phyloP scores from a whole-genome alignment of 441 rosid species.

The Mallotus repandus region DNA sequence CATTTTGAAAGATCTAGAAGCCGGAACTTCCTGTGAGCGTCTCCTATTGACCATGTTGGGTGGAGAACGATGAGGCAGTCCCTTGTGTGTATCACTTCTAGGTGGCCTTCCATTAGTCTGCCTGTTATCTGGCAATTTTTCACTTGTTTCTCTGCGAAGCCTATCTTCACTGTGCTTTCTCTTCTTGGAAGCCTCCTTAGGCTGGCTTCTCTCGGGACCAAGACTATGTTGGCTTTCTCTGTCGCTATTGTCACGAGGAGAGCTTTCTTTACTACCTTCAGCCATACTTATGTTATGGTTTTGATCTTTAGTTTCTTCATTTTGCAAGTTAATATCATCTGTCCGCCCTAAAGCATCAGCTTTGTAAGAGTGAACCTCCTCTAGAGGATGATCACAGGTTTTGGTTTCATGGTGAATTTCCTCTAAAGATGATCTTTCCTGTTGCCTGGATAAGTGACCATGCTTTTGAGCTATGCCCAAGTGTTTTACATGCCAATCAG shows the following conservation, averaged over 20 bases:
- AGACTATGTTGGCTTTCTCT: conserved; percentile 28
- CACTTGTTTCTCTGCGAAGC: conserved; percentile 31
- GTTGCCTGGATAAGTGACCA: conserved; percentile 42
- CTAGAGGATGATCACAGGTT: conserved; percentile 20
- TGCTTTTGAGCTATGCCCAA: conserved; percentile 53
- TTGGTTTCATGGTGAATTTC: conserved; percentile 20
- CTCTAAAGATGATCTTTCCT: conserved; percentile 12
- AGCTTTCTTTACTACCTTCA: conserved; percentile 21
- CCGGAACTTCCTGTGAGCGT: conserved; percentile 18
- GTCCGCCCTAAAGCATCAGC: conserved; percentile 17
- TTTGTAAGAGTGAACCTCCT: conserved; percentile 15
- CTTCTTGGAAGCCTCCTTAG: conserved; percentile 35
- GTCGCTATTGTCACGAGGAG: conserved; percentile 7
- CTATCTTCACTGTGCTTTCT: conserved; percentile 26
- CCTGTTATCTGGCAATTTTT: conserved; percentile 29
- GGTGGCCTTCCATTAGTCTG: conserved; percentile 34
- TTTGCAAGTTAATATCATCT: conserved; percentile 27
- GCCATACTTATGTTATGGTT: conserved; percentile 5
- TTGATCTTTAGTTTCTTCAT: conserved; percentile 31
- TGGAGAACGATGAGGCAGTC: conserved; percentile 27
- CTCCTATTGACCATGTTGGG: conserved; percentile 20
- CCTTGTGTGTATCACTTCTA: conserved; percentile 29
- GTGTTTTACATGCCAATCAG: conserved; percentile 57
- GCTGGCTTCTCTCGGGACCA: conserved; percentile 31
- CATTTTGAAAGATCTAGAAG: conserved; percentile 26